A percentile compares a stretch with the other conserved stretches of the same genome.
Conservation (phyloP, 495 filamentous ascomycete genomes). For the Neurospora sp. region DNA sequence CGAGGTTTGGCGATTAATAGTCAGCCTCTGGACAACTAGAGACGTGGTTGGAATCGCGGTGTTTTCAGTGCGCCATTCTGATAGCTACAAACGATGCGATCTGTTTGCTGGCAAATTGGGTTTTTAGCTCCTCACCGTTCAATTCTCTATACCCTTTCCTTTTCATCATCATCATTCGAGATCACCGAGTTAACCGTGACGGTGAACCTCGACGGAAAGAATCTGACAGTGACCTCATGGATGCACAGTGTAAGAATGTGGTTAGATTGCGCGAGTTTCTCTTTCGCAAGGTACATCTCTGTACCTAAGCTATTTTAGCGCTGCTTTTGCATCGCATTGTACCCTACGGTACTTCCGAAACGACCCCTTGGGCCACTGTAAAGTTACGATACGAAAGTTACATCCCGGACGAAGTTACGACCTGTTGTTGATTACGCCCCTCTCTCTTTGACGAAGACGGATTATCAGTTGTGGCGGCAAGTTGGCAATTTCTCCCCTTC, state of each 20-base stretch:
- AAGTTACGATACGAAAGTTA: background rate
- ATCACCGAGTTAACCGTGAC: background rate
- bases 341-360: background rate
- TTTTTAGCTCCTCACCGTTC: background rate
- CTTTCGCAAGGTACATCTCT: background rate
- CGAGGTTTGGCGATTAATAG: background rate
- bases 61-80: background rate
- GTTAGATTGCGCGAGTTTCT: background rate
- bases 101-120: background rate
- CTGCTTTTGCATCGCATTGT: background rate
- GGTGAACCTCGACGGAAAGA: background rate
- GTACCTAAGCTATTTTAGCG: background rate
- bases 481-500: background rate
- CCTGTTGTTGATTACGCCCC: background rate
- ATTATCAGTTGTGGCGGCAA: background rate
- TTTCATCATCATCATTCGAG: background rate
- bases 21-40: background rate
- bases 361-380: background rate
- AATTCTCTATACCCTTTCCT: background rate
- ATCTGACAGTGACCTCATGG: conserved; percentile 11
- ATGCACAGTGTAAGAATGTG: conserved; percentile 6
- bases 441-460: background rate
- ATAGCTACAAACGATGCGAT: background rate
- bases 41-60: background rate
- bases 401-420: background rate